A percentile compares a stretch with the other conserved stretches of the same genome.
phyloP scores from a whole-genome alignment of 176 grass and related monocot genomes.

The Eleusine indica region DNA sequence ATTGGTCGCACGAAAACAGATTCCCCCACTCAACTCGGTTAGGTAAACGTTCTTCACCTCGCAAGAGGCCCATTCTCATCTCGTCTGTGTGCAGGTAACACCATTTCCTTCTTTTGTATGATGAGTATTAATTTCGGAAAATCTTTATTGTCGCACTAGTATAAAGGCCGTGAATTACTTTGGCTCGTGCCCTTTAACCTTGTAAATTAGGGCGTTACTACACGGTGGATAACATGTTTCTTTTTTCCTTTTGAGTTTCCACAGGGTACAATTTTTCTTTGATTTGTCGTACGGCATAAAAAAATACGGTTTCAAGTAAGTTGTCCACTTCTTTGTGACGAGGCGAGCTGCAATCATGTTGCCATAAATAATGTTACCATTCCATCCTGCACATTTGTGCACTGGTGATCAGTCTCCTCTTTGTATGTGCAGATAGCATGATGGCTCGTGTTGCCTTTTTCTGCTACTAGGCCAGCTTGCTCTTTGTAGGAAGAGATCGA shows the following conservation, averaged over 20 bases:
- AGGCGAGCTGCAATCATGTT: too few species aligned
- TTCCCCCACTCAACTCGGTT: neutral
- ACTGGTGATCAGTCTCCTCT: too few species aligned
- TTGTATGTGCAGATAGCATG: too few species aligned
- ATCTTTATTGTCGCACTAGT: neutral
- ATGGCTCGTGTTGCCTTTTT: neutral
- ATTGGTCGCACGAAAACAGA: neutral
- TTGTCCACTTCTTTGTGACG: too few species aligned
- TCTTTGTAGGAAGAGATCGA: constrained; percentile 8
- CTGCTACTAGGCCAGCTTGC: neutral
- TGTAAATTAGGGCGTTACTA: neutral
- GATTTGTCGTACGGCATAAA: too few species aligned
- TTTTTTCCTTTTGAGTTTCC: neutral
- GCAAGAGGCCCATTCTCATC: neutral
- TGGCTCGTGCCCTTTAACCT: neutral
- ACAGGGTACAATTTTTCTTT: too few species aligned
- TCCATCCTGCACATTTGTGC: too few species aligned
- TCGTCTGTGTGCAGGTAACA: too few species aligned
- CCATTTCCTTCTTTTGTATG: too few species aligned
- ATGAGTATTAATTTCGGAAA: too few species aligned
- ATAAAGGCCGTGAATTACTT: neutral
- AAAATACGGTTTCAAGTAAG: too few species aligned
- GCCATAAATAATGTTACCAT: too few species aligned
- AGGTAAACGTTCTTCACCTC: neutral
- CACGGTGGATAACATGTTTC: neutral